Evolutionary conservation across 306 rosid genomes (phyloP).

Genomic region (Astragalus membranaceus): DNA sequence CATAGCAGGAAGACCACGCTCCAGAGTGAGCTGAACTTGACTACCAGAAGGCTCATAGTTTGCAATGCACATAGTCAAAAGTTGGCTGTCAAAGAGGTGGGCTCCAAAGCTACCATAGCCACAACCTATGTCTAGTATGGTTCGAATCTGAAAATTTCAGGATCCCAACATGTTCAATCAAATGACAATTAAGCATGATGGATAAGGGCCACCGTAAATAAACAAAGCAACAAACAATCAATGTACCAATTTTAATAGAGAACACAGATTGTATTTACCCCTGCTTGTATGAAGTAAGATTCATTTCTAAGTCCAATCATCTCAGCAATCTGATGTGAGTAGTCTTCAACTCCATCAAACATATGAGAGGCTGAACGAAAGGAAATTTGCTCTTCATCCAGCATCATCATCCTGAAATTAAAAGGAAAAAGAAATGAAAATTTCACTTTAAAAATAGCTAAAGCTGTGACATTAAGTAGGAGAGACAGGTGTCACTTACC

Average conservation of each 20-base stretch:
- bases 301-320: constrained; percentile 98
- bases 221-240: constrained; percentile 7
- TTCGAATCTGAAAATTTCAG: constrained; percentile 66
- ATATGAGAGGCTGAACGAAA: constrained; percentile 90
- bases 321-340: constrained; percentile 97
- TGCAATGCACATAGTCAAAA: constrained; percentile 90
- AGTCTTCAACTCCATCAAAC: constrained; percentile 94
- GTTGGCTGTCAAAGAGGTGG: constrained; percentile 80
- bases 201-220: background rate
- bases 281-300: constrained; percentile 72
- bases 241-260: constrained; percentile 7
- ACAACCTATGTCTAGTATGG: constrained; percentile 90
- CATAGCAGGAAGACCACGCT: constrained; percentile 99
- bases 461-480: background rate
- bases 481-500: constrained; percentile 37
- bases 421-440: constrained; percentile 8
- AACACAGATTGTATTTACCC: constrained; percentile 46
- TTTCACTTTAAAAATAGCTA: background rate
- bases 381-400: constrained; percentile 96
- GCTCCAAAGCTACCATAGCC: constrained; percentile 99
- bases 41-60: constrained; percentile 97
- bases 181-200: constrained; percentile 14
- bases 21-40: constrained; percentile 96
- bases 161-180: constrained; percentile 15
- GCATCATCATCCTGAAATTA: constrained; percentile 89